These are phyloP conservation scores for Neopestalotiopsis sp. DNA, from an alignment of 2,329 filamentous ascomycete species.

Conservation along the genomic window DNA sequence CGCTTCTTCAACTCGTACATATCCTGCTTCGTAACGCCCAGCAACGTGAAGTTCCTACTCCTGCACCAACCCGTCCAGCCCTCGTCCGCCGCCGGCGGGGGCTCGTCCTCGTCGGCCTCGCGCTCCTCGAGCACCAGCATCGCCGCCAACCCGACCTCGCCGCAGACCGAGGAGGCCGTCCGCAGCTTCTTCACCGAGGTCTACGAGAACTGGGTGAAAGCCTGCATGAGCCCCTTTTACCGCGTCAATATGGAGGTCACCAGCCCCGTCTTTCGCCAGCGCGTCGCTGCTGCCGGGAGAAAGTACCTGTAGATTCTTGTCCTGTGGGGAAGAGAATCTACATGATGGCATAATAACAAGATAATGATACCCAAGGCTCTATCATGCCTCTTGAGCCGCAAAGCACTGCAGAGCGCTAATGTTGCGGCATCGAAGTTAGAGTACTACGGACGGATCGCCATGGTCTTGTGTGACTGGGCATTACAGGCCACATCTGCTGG, in stretches of 20 bases:
- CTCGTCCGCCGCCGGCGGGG: slow-evolving; percentile 29
- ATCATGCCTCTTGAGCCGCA: not conserved
- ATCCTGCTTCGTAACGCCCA: slow-evolving; percentile 91
- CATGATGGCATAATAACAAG: not conserved
- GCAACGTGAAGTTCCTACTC: slow-evolving; percentile 91
- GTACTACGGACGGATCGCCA: not conserved
- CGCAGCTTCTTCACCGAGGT: slow-evolving; percentile 94
- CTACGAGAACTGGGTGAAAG: slow-evolving; percentile 96
- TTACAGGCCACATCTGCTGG: too few species aligned
- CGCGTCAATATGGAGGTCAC: slow-evolving; percentile 80
- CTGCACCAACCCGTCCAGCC: slow-evolving; percentile 77
- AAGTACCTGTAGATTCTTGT: slow-evolving; percentile 74
- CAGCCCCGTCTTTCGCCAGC: slow-evolving; percentile 83
- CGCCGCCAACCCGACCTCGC: slow-evolving; percentile 82
- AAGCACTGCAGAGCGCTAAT: not conserved
- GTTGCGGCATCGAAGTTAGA: not conserved
- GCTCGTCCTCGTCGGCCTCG: slow-evolving; percentile 35
- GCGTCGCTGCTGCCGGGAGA: slow-evolving; percentile 85
- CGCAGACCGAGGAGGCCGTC: slow-evolving; percentile 94
- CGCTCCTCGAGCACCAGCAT: slow-evolving; percentile 69
- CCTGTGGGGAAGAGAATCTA: not conserved
- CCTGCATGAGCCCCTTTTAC: slow-evolving; percentile 97
- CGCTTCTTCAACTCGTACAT: slow-evolving; percentile 96
- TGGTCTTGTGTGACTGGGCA: too few species aligned
- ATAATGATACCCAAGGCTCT: not conserved